A percentile compares a stretch with the other conserved stretches of the same genome.
Conservation (phyloP, 495 filamentous ascomycete genomes). For the Aspergillus leporis region DNA sequence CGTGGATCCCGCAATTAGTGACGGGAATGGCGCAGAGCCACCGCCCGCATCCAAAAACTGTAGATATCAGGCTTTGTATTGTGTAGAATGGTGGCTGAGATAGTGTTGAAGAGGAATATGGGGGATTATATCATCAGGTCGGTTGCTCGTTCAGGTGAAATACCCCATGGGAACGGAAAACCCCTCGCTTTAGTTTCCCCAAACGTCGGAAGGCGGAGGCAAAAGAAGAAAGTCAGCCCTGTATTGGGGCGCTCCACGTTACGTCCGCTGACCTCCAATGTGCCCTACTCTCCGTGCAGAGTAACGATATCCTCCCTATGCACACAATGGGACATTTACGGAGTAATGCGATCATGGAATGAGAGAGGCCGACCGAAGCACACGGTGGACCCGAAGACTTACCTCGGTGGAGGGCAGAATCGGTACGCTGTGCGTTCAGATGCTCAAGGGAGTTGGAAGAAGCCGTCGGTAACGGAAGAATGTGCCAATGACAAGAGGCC, state of each 20-base stretch:
- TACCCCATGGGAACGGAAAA: constrained; percentile 11
- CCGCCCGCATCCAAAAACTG: background rate
- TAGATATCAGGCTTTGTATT: background rate
- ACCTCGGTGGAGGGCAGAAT: background rate
- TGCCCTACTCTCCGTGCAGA: background rate
- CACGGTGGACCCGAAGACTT: background rate
- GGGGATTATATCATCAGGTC: background rate
- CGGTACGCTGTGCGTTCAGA: background rate
- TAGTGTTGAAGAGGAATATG: background rate
- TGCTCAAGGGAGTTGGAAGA: background rate
- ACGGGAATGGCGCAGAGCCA: background rate
- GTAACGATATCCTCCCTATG: background rate
- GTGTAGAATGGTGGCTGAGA: background rate
- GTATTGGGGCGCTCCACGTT: background rate
- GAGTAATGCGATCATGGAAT: background rate
- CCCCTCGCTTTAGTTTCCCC: constrained; percentile 13
- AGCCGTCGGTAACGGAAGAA: constrained; percentile 1
- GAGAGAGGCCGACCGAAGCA: background rate
- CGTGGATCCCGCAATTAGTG: background rate
- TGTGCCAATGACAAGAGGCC: background rate
- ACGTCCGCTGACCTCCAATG: background rate
- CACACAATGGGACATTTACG: background rate
- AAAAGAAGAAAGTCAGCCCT: constrained; percentile 9
- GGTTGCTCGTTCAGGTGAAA: background rate
- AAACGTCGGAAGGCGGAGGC: background rate